Conservation (phyloP, 1,284 basidiomycete genomes). For the Cerrena zonata region DNA sequence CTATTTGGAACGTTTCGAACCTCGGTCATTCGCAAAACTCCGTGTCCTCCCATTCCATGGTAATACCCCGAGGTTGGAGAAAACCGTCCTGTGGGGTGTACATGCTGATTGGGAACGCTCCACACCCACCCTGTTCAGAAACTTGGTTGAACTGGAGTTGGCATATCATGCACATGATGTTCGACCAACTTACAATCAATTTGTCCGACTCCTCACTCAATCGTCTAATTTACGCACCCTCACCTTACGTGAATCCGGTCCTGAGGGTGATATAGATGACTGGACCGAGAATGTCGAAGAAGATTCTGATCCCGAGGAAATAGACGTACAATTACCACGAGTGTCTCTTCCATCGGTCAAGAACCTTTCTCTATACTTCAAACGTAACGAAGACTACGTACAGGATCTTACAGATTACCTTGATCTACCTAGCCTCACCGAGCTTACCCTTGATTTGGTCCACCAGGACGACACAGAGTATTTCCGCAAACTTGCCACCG, state of each 20-base stretch:
- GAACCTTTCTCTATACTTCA: constrained; percentile 38
- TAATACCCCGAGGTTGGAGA: neutral
- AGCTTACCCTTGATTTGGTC: constrained; percentile 49
- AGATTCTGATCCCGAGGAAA: neutral
- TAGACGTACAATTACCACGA: constrained; percentile 25
- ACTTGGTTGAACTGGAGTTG: constrained; percentile 46
- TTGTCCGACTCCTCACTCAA: constrained; percentile 40
- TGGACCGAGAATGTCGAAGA: constrained; percentile 27
- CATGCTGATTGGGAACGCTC: constrained; percentile 56
- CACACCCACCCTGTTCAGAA: constrained; percentile 29
- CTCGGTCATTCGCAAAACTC: neutral
- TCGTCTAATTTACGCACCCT: constrained; percentile 47
- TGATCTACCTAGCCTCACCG: constrained; percentile 41
- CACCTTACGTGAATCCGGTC: constrained; percentile 47
- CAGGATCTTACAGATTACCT: constrained; percentile 44
- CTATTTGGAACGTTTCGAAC: neutral
- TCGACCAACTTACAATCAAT: constrained; percentile 47
- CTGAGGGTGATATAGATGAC: constrained; percentile 33
- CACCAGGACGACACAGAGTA: too few species aligned
- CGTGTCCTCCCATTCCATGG: neutral
- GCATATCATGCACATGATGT: constrained; percentile 53
- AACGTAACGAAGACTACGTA: constrained; percentile 29
- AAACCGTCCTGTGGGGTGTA: constrained; percentile 44
- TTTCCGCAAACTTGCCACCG: too few species aligned
- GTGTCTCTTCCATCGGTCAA: constrained; percentile 44